Percentiles rank a stretch among this genome's conserved stretches.
phyloP scores from a whole-genome alignment of 116 monocot genomes.

The Dioscorea cayenensis region DNA sequence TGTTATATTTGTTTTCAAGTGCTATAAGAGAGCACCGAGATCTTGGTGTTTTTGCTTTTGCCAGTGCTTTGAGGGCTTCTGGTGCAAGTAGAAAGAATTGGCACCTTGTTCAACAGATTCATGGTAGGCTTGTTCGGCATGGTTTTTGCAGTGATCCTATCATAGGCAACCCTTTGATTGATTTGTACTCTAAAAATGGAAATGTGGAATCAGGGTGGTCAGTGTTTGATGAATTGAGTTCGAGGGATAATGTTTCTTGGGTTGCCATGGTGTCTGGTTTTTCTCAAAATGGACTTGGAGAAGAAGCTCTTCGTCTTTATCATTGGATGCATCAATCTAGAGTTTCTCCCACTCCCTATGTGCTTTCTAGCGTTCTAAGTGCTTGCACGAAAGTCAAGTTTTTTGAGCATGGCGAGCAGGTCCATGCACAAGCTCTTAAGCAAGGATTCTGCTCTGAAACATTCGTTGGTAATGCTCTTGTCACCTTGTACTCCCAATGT shows the following conservation, averaged over 20 bases:
- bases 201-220: slow-evolving; percentile 30
- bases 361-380: slow-evolving; percentile 69
- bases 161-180: slow-evolving; percentile 76
- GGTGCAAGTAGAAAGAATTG: slow-evolving; percentile 19
- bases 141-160: slow-evolving; percentile 31
- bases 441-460: slow-evolving; percentile 59
- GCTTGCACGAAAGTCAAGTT: slow-evolving; percentile 55
- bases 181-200: slow-evolving; percentile 62
- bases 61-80: slow-evolving; percentile 48
- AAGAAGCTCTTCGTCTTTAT: slow-evolving; percentile 55
- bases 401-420: slow-evolving; percentile 41
- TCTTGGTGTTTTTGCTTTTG: slow-evolving; percentile 16
- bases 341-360: slow-evolving; percentile 69
- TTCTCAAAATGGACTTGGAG: slow-evolving; percentile 59
- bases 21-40: slow-evolving; percentile 24
- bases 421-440: slow-evolving; percentile 62
- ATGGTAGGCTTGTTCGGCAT: slow-evolving; percentile 38
- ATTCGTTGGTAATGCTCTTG: slow-evolving; percentile 79
- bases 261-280: slow-evolving; percentile 85
- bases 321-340: slow-evolving; percentile 36
- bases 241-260: slow-evolving; percentile 60
- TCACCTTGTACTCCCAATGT: slow-evolving; percentile 53
- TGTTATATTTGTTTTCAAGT: slow-evolving; percentile 26
- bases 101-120: slow-evolving; percentile 49
- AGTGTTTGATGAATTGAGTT: slow-evolving; percentile 50